Evolutionary conservation across 1,284 basidiomycete species (phyloP).

Genomic region (Malassezia restricta): DNA sequence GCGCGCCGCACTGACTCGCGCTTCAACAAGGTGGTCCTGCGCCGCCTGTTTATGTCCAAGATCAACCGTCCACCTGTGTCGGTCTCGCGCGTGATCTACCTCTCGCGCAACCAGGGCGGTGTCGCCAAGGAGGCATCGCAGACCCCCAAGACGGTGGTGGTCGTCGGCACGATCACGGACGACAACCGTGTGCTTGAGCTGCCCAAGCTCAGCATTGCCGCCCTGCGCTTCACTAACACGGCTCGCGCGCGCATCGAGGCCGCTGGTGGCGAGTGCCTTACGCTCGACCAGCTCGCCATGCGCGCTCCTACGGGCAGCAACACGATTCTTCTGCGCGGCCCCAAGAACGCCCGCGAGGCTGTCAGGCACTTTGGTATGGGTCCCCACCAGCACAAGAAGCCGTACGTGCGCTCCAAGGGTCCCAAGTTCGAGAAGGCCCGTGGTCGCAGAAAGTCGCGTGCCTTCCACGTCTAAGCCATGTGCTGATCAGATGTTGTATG

Average conservation of each 20-base stretch:
- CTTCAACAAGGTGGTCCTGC: constrained; percentile 98
- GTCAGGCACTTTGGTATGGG: constrained; percentile 75
- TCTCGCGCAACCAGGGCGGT: constrained; percentile 42
- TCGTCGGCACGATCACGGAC: constrained; percentile 87
- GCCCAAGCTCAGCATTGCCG: constrained; percentile 86
- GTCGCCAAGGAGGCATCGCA: constrained; percentile 42
- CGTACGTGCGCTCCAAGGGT: constrained; percentile 83
- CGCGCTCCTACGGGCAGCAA: constrained; percentile 88
- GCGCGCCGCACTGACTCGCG: constrained; percentile 87
- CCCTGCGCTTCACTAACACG: constrained; percentile 82
- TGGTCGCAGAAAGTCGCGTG: constrained; percentile 49
- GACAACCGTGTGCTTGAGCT: constrained; percentile 77
- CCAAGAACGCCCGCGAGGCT: constrained; percentile 83
- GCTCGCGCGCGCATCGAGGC: constrained; percentile 90
- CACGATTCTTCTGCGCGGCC: constrained; percentile 82
- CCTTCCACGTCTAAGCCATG: constrained; percentile 45
- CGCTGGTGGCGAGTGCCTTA: constrained; percentile 85
- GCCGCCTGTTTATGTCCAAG: constrained; percentile 91
- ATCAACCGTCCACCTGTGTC: constrained; percentile 95
- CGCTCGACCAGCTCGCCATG: constrained; percentile 90
- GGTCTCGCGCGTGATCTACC: constrained; percentile 43
- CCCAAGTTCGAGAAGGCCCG: constrained; percentile 63
- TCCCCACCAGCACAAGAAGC: constrained; percentile 62
- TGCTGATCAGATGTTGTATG: neutral
- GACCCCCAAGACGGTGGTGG: constrained; percentile 65